Evolutionary conservation across 2,329 filamentous ascomycete species (phyloP).

Genomic region (Sclerotinia trifoliorum): DNA sequence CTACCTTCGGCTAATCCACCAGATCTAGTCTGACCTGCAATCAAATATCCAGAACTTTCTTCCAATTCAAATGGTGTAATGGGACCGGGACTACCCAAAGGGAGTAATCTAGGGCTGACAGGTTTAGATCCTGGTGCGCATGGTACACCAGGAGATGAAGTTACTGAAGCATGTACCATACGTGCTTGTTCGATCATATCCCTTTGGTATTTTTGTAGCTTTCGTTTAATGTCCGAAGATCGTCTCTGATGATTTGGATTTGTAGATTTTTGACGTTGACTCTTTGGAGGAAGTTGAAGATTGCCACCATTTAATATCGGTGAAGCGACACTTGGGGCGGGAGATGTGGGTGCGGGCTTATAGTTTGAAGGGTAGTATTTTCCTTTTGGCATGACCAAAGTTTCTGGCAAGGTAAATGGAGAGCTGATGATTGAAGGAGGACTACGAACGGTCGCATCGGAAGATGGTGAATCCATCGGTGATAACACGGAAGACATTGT

Average conservation of each 20-base stretch:
- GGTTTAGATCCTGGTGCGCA: conserved; percentile 44
- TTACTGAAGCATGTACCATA: conserved; percentile 41
- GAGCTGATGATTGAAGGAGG: conserved; percentile 21
- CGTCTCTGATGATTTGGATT: conserved; percentile 42
- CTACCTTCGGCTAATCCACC: conserved; percentile 11
- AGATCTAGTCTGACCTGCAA: conserved; percentile 28
- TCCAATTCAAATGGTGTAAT: conserved; percentile 61
- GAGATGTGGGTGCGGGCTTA: conserved; percentile 40
- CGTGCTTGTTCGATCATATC: conserved; percentile 60
- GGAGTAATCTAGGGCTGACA: conserved; percentile 49
- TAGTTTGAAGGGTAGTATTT: conserved; percentile 66
- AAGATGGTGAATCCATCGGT: conserved; percentile 23
- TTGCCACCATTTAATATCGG: conserved; percentile 32
- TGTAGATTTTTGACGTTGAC: conserved; percentile 35
- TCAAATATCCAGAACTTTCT: conserved; percentile 37
- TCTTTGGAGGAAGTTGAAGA: conserved; percentile 36
- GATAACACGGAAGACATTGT: conserved; percentile 32
- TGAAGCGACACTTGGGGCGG: conserved; percentile 29
- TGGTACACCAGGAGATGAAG: conserved; percentile 36
- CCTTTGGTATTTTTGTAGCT: conserved; percentile 57
- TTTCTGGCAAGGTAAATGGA: conserved; percentile 25
- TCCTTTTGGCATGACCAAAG: conserved; percentile 50
- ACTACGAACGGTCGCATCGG: conserved; percentile 17
- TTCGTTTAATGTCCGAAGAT: conserved; percentile 50
- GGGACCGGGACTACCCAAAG: conserved; percentile 57